Percentiles rank a stretch among this genome's conserved stretches.
Conservation (phyloP, 208 protist species). For the Plasmodiophora brassicae region DNA sequence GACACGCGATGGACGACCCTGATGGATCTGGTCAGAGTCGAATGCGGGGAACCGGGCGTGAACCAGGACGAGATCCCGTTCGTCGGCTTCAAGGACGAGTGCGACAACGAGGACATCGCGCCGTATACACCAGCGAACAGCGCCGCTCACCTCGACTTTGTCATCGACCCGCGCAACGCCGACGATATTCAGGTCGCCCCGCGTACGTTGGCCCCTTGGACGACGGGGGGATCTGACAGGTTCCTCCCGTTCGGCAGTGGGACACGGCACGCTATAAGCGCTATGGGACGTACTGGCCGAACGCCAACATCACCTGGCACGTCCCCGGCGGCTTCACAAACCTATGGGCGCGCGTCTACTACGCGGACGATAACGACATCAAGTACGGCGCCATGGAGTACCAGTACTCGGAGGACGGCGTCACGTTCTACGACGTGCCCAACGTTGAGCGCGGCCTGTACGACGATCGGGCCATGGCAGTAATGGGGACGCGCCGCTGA, state of each 20-base stretch:
- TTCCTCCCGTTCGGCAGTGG: no score
- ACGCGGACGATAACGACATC: not conserved
- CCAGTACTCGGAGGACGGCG: constrained; percentile 4
- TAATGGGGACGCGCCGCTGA: no score
- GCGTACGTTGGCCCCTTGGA: no score
- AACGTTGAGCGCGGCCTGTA: not conserved
- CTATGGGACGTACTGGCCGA: constrained; percentile 27
- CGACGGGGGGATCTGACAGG: no score
- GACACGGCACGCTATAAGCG: constrained; percentile 20
- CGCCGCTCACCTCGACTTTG: not conserved
- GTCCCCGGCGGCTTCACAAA: not conserved
- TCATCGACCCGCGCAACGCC: not conserved
- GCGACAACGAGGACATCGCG: not conserved
- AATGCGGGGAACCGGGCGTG: not conserved
- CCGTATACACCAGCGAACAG: not conserved
- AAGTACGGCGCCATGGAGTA: constrained; percentile 14
- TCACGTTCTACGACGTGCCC: not conserved
- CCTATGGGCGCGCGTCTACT: not conserved
- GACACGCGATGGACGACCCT: not conserved
- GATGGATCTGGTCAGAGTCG: not conserved
- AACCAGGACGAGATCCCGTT: not conserved
- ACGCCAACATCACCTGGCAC: constrained; percentile 6
- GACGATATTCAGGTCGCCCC: no score
- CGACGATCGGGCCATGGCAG: no score
- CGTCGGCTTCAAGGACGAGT: constrained; percentile 24